Evolutionary conservation across 768 basidiomycete genomes (phyloP).

Genomic region (Leccinum aurantiacum): DNA sequence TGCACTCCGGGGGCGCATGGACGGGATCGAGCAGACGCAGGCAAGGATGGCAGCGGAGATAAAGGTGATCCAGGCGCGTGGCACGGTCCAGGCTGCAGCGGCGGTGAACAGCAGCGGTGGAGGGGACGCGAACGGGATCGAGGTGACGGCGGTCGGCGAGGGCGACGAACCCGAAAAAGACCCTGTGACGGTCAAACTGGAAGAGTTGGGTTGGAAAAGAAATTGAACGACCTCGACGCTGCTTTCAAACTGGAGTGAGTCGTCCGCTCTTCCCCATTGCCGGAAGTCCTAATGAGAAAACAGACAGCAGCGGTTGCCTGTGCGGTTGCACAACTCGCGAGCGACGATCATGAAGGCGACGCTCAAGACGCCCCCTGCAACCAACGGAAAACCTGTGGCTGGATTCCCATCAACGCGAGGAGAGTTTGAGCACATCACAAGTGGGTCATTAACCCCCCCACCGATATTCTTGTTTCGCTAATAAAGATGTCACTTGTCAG

Average conservation of each 20-base stretch:
- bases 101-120: too few relatives aligned
- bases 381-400: conserved; percentile 36
- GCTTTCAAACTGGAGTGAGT: conserved; percentile 37
- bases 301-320: conserved; percentile 40
- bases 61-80: conserved; percentile 2
- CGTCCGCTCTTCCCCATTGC: not conserved
- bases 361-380: conserved; percentile 31
- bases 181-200: conserved; percentile 24
- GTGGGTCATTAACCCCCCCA: conserved; percentile 16
- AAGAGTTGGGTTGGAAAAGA: conserved; percentile 39
- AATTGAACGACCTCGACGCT: conserved; percentile 33
- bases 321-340: conserved; percentile 37
- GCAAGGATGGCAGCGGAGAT: conserved; percentile 8
- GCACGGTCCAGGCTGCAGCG: too few relatives aligned
- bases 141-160: conserved; percentile 6
- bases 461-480: not conserved
- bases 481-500: conserved; percentile 18
- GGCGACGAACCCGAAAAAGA: conserved; percentile 34
- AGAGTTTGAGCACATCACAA: conserved; percentile 48
- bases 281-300: too few relatives aligned
- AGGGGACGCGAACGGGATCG: too few relatives aligned
- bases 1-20: too few relatives aligned
- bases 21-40: too few relatives aligned
- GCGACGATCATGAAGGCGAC: conserved; percentile 33
- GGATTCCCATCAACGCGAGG: conserved; percentile 41